Conservation (phyloP, 2,329 filamentous ascomycete species). For the Aspergillus ruber region DNA sequence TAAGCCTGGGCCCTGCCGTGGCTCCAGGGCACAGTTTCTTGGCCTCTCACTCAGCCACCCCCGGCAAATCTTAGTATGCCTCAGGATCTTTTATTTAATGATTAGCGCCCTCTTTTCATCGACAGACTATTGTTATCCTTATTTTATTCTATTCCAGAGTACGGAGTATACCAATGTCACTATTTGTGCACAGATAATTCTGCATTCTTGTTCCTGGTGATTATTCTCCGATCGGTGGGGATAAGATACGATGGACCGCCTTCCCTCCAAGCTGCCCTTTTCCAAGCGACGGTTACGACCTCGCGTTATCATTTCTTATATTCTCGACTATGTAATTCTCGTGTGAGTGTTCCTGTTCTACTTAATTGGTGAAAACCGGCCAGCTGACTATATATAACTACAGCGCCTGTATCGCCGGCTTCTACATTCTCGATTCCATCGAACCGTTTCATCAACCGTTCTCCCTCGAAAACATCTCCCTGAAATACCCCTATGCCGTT, state of each 20-base stretch:
- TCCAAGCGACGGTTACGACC: constrained; percentile 47
- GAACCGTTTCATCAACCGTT: constrained; percentile 55
- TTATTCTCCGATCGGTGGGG: neutral
- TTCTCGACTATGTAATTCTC: constrained; percentile 55
- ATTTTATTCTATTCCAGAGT: too few species aligned
- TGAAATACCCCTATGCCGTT: constrained; percentile 53
- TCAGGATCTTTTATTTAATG: neutral
- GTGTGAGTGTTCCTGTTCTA: constrained; percentile 37
- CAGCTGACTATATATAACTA: neutral
- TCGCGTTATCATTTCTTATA: constrained; percentile 50
- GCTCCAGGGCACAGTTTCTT: neutral
- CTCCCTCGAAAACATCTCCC: constrained; percentile 49
- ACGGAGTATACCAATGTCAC: neutral
- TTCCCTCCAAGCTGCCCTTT: constrained; percentile 45
- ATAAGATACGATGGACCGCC: constrained; percentile 17
- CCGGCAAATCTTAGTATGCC: neutral
- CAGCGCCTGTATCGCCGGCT: constrained; percentile 47
- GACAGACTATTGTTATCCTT: too few species aligned
- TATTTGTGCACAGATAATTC: neutral
- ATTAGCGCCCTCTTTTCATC: too few species aligned
- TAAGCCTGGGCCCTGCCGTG: too few species aligned
- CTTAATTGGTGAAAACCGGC: neutral
- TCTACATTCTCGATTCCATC: constrained; percentile 47
- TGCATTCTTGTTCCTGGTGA: neutral
- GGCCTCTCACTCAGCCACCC: neutral